phyloP scores from a whole-genome alignment of 2,329 filamentous ascomycete species.

The Cercospora sojina region DNA sequence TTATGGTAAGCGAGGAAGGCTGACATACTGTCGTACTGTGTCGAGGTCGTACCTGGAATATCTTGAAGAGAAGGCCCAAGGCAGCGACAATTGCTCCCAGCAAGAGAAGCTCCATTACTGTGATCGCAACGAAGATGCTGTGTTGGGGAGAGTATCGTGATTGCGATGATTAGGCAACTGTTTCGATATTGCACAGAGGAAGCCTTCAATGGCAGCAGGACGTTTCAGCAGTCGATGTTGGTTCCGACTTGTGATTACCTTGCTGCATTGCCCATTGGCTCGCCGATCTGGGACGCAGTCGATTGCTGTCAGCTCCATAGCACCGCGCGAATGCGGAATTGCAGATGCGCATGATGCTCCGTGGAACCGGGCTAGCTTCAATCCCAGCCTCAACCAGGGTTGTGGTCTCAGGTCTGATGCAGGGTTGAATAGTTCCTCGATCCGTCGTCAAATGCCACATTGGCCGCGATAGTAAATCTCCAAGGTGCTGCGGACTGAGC shows the following conservation, averaged over 20 bases:
- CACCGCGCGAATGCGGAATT: neutral
- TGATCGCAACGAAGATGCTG: neutral
- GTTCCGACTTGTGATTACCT: neutral
- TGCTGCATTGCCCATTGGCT: neutral
- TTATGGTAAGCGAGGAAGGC: neutral
- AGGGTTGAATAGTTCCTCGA: neutral
- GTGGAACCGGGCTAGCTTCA: neutral
- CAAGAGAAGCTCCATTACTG: conserved; percentile 9
- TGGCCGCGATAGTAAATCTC: neutral
- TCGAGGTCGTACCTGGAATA: conserved; percentile 5
- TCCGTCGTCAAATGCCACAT: neutral
- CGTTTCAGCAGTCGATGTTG: neutral
- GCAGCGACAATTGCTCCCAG: conserved; percentile 5
- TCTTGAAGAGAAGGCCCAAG: conserved; percentile 8
- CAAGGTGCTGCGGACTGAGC: neutral
- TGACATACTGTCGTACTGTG: neutral
- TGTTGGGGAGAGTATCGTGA: neutral
- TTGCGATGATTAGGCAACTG: neutral
- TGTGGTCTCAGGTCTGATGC: neutral
- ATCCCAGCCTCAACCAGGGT: neutral
- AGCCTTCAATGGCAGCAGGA: neutral
- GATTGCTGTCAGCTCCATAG: neutral
- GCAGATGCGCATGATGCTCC: neutral
- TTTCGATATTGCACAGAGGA: neutral
- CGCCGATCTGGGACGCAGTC: neutral